phyloP scores from a whole-genome alignment of 495 filamentous ascomycete species.

The Tetracladium marchalianum region DNA sequence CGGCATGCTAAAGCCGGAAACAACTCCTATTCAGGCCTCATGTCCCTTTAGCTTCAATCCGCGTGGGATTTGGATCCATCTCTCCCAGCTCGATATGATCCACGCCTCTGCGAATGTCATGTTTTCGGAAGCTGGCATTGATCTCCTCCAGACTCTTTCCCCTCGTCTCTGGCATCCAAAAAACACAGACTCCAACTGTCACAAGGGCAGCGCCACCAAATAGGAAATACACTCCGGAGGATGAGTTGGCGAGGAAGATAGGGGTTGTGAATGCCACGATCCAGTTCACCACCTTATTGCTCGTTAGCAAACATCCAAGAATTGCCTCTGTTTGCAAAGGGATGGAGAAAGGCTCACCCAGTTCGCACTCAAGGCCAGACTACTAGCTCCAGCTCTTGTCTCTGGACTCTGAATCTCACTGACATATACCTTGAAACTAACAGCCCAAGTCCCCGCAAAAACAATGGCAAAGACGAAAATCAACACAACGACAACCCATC shows the following conservation, averaged over 20 bases:
- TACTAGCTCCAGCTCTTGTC: slow-evolving; percentile 42
- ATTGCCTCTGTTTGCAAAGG: not conserved
- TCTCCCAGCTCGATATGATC: too few relatives aligned
- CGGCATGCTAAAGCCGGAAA: too few relatives aligned
- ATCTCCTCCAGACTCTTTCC: slow-evolving; percentile 47
- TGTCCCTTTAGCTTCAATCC: too few relatives aligned
- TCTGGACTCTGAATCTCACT: slow-evolving; percentile 46
- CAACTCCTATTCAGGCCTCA: too few relatives aligned
- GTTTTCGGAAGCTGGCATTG: slow-evolving; percentile 23
- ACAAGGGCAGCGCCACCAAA: slow-evolving; percentile 39
- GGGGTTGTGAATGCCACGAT: slow-evolving; percentile 57
- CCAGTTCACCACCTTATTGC: slow-evolving; percentile 35
- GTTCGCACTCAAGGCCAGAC: slow-evolving; percentile 39
- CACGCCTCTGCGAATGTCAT: too few relatives aligned
- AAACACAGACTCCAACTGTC: slow-evolving; percentile 37
- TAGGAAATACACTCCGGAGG: slow-evolving; percentile 50
- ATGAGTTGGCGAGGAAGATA: slow-evolving; percentile 44
- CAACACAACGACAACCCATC: slow-evolving; percentile 45
- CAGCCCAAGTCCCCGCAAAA: slow-evolving; percentile 38
- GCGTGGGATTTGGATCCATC: too few relatives aligned
- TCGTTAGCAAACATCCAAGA: slow-evolving; percentile 2
- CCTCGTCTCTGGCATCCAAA: slow-evolving; percentile 53
- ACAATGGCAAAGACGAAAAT: slow-evolving; percentile 34
- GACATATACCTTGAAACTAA: slow-evolving; percentile 42
- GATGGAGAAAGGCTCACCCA: slow-evolving; percentile 24